phyloP scores from a whole-genome alignment of 116 monocot species.

The Phalaenopsis hybrid region DNA sequence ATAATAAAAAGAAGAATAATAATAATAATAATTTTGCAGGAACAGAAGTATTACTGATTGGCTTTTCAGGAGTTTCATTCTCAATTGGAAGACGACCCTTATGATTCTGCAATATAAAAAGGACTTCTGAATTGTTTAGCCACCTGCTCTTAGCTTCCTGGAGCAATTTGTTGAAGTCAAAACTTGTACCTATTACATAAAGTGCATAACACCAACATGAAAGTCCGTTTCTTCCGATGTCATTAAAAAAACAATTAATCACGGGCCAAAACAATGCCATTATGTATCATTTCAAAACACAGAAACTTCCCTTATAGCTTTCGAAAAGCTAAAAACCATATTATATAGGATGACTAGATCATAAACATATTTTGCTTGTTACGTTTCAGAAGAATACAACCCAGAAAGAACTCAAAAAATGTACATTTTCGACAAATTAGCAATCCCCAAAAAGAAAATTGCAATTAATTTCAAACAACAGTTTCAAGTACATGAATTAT shows the following conservation, averaged over 20 bases:
- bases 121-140: constrained; percentile 76
- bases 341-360: too few species aligned
- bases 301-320: too few species aligned
- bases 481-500: too few species aligned
- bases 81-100: constrained; percentile 37
- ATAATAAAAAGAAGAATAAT: neutral
- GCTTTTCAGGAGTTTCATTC: constrained; percentile 33
- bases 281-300: too few species aligned
- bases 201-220: neutral
- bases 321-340: too few species aligned
- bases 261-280: too few species aligned
- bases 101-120: constrained; percentile 70
- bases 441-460: too few species aligned
- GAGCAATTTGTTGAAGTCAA: constrained; percentile 41
- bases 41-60: constrained; percentile 43
- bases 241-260: neutral
- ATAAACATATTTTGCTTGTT: too few species aligned
- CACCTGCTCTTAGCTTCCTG: constrained; percentile 58
- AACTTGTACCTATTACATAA: constrained; percentile 29
- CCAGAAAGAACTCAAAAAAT: too few species aligned
- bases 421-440: too few species aligned
- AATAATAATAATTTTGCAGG: neutral
- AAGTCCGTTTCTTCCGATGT: neutral
- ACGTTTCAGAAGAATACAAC: too few species aligned
- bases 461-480: too few species aligned